phyloP scores from a whole-genome alignment of 305 asterid species.

The Solanum chacoense region DNA sequence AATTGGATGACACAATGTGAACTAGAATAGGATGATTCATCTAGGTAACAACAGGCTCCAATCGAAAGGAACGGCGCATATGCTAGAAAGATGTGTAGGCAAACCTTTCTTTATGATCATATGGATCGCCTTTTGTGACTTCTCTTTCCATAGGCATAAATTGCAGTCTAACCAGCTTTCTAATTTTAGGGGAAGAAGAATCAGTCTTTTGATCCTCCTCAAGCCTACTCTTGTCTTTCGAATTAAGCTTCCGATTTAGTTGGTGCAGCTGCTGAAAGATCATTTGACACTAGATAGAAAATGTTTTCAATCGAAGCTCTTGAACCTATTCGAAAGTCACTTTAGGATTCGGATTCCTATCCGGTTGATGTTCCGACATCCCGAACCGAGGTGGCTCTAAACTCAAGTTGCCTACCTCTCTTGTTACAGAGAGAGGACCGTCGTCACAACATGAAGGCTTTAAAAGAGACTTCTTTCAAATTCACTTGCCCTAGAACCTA shows the following conservation, averaged over 20 bases:
- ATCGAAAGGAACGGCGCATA: neutral
- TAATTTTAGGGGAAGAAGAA: neutral
- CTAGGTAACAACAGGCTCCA: neutral
- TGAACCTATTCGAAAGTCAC: neutral
- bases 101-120: neutral
- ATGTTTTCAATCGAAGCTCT: neutral
- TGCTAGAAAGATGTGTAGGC: neutral
- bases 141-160: neutral
- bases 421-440: neutral
- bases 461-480: neutral
- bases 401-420: neutral
- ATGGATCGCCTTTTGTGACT: neutral
- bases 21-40: neutral
- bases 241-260: neutral
- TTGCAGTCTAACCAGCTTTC: neutral
- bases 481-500: neutral
- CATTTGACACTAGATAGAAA: neutral
- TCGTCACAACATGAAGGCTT: neutral
- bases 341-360: neutral
- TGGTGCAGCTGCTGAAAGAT: neutral
- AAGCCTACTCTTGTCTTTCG: neutral
- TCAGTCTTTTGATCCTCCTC: neutral
- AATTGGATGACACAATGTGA: neutral
- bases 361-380: neutral
- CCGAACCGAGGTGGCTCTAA: neutral